Base-by-base conservation (phyloP, 257 asterid species). In the Catharanthus roseus region DNA sequence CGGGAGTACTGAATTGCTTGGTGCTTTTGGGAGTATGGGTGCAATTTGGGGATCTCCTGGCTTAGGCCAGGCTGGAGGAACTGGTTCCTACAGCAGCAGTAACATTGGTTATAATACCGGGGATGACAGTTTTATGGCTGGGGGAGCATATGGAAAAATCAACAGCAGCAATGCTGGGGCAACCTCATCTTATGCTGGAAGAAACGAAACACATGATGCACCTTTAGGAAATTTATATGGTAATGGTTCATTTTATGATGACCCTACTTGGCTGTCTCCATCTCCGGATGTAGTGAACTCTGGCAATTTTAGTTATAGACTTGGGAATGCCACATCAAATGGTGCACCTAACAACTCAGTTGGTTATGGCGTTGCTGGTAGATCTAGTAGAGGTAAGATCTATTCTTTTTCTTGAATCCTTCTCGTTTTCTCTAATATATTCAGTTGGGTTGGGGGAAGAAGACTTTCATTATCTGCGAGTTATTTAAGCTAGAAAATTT, bases 351-450 rank as follows among this genome's bases (percentile, higher is more conserved):
- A 74, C 75, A 83, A 65, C 78, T 68, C 87, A 11, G 81, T 81
- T 75, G 85, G 77, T 78, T 86, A 82, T 84, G 79, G 79, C 65
- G 79, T 84, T 80, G 74, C 77, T 53, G 83, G 82, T 83, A 83
- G 91, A 78, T 77, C 93, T 73, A 85, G 79, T 85, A 83, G 96
- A 87, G 97, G 97, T 87, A 74, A 67, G 65, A 38, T 63, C n/a
- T n/a, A 58, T 76, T 67, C 68, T 53, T 64, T 39, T 47, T 72
- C 68, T 18, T 44, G 13, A 56, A 11, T 47, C 29, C 47, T 54
- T 23, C 54, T 5, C 26, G 10, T 41, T 39, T 39, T 45, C 6
- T n/a, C n/a, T 29, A 29, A 10, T 53, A 54, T 34, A 12, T 71
- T 39, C 49, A 39, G 19, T 3, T 60, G 12, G 23, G 55, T 18